Percentiles rank a stretch among this genome's conserved stretches.
Evolutionary conservation across 208 protist species (phyloP).

Genomic region (Acanthamoeba rhysodes): DNA sequence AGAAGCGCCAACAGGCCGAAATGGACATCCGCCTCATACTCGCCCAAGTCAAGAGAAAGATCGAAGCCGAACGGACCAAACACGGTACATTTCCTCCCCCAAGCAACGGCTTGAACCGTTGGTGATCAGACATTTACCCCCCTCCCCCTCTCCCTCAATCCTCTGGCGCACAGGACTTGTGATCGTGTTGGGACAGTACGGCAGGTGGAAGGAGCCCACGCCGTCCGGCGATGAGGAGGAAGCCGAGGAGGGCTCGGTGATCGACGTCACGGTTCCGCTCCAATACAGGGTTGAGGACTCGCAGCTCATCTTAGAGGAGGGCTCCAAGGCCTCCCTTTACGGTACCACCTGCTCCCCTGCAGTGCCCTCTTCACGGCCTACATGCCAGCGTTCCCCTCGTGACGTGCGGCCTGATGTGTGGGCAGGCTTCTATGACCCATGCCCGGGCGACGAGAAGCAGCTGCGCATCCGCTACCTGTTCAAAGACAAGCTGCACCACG

Average conservation of each 20-base stretch:
- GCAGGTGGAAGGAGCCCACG: neutral
- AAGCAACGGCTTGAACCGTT: neutral
- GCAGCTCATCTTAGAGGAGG: constrained; percentile 55
- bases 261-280: constrained; percentile 57
- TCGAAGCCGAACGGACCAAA: constrained; percentile 1
- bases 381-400: neutral
- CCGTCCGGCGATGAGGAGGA: neutral
- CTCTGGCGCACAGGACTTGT: neutral
- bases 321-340: constrained; percentile 47
- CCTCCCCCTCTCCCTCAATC: neutral
- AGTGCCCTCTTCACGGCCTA: neutral
- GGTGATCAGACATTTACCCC: neutral
- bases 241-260: constrained; percentile 59
- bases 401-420: neutral
- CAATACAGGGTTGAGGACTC: constrained; percentile 70
- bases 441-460: constrained; percentile 63
- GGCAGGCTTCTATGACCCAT: constrained; percentile 68
- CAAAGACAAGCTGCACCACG: constrained; percentile 60
- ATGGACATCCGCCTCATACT: constrained; percentile 58
- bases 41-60: constrained; percentile 27
- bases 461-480: constrained; percentile 65
- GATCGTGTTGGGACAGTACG: constrained; percentile 61
- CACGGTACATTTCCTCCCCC: neutral
- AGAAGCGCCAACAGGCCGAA: constrained; percentile 65
- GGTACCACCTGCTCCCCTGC: neutral